A percentile compares a stretch with the other conserved stretches of the same genome.
phyloP scores from a whole-genome alignment of 139 green algal genomes.

The Zygnema cylindricum region DNA sequence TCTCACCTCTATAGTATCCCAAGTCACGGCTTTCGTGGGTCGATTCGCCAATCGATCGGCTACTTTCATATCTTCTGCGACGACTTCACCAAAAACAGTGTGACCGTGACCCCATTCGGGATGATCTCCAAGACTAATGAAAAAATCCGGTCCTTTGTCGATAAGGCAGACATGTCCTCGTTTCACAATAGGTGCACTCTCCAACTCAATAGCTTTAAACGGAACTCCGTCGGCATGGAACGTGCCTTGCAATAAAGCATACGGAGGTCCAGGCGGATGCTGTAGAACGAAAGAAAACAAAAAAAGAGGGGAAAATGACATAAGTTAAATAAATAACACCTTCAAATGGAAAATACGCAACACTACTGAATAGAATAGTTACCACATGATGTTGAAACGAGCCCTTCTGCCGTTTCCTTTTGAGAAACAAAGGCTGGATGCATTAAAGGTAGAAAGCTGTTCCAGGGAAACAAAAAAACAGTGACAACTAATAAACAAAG shows the following conservation, averaged over 20 bases:
- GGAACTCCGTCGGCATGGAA: conserved; percentile 44
- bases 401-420: too few relatives aligned
- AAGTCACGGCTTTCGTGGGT: conserved; percentile 44
- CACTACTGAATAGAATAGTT: too few relatives aligned
- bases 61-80: conserved; percentile 40
- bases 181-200: conserved; percentile 46
- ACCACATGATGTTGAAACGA: too few relatives aligned
- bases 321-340: too few relatives aligned
- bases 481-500: too few relatives aligned
- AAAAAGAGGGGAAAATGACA: conserved; percentile 2
- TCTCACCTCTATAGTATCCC: conserved; percentile 60
- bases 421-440: too few relatives aligned
- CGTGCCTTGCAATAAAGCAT: conserved; percentile 65
- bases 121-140: conserved; percentile 64
- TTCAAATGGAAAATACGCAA: too few relatives aligned
- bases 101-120: conserved; percentile 61
- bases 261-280: conserved; percentile 57
- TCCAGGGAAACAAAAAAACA: too few relatives aligned
- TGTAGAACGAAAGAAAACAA: background rate
- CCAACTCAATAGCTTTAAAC: conserved; percentile 15
- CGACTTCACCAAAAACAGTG: conserved; percentile 64
- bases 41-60: conserved; percentile 51
- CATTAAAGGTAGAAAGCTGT: too few relatives aligned
- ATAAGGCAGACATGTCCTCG: conserved; percentile 64
- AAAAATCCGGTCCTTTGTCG: conserved; percentile 64